Evolutionary conservation across 306 rosid species (phyloP), one percentile per base, ranked within the genome.

Genomic region (Malus orientalis): DNA sequence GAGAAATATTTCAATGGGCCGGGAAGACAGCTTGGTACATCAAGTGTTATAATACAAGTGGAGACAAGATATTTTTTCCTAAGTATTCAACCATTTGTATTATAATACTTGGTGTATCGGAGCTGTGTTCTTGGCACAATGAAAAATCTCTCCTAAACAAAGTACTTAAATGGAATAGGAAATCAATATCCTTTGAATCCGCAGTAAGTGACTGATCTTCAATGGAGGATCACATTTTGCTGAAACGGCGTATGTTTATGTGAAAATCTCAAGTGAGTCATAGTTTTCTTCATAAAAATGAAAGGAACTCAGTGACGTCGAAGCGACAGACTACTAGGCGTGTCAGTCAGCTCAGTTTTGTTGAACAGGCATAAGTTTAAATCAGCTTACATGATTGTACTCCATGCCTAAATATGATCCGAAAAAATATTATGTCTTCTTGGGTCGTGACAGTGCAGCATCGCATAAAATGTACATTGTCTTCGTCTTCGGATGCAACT

Each of bases 11-110:
- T 49, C 8, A 4, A 1, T 14, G 18, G 4, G 6, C 2, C 1
- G 5, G 1, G 1, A 49, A 14, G 5, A 49, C 0, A 18, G 1
- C 0, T 0, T 2, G 19, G 0, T 47, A 47, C 7, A 47, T 0
- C 2, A 47, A 47, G 7, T 47, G 5, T 47, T 0, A 47, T 14
- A 47, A 36, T 36, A 36, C 6, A 36, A 36, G 40, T 36, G 2
- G 40, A 36, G 8, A 1, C 2, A 36, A 6, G 8, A 1, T 36
- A 36, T 6, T 36, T 36, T 36, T 36, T 6, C 2, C 8, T 36
- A 36, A 36, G 40, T 36, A 38, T 7, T 1, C 42, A 38, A 38
- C 42, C 2, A 38, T 9, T 38, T 38, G 42, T 38, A 38, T 38
- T 38, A 9, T 36, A 36, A 38, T 38, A 38, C 10, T 38, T 38